Percentiles rank a stretch among this genome's conserved stretches.
These are phyloP conservation scores for Mycogone perniciosa DNA, from an alignment of 2,329 filamentous ascomycete species.

Conservation along the genomic window DNA sequence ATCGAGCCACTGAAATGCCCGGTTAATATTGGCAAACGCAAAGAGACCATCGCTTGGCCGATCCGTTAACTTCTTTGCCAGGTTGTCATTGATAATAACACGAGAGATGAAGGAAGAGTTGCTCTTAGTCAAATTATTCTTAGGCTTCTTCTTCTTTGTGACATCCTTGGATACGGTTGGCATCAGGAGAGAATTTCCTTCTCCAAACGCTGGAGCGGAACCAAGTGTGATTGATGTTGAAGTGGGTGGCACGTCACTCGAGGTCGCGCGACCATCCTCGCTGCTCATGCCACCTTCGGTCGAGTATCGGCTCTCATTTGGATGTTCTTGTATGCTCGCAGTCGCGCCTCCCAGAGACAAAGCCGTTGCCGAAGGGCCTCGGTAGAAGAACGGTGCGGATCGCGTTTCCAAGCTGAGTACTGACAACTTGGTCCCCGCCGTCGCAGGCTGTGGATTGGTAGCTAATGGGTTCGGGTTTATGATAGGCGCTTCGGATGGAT, in stretches of 20 bases:
- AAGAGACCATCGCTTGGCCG: constrained; percentile 73
- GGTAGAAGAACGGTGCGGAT: constrained; percentile 50
- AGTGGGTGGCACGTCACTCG: constrained; percentile 43
- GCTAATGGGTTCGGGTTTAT: constrained; percentile 86
- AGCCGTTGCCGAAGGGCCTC: constrained; percentile 45
- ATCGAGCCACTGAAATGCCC: constrained; percentile 94
- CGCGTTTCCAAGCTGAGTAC: constrained; percentile 65
- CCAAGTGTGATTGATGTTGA: constrained; percentile 34
- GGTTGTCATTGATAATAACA: constrained; percentile 80
- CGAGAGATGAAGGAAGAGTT: constrained; percentile 98
- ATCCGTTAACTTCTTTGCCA: constrained; percentile 74
- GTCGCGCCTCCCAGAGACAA: constrained; percentile 38
- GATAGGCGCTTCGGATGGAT: constrained; percentile 86
- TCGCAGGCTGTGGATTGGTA: constrained; percentile 77
- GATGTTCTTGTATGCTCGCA: constrained; percentile 54
- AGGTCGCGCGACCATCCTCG: constrained; percentile 48
- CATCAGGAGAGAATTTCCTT: constrained; percentile 70
- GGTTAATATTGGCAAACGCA: constrained; percentile 91
- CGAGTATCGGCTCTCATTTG: constrained; percentile 54
- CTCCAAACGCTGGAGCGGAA: constrained; percentile 68
- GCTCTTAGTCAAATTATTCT: constrained; percentile 97
- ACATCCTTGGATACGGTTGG: constrained; percentile 60
- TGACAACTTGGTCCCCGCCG: constrained; percentile 76
- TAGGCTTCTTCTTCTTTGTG: constrained; percentile 83
- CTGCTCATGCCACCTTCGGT: constrained; percentile 54